phyloP scores from a whole-genome alignment of 2,329 filamentous ascomycete genomes.

The Colletotrichum higginsianum region DNA sequence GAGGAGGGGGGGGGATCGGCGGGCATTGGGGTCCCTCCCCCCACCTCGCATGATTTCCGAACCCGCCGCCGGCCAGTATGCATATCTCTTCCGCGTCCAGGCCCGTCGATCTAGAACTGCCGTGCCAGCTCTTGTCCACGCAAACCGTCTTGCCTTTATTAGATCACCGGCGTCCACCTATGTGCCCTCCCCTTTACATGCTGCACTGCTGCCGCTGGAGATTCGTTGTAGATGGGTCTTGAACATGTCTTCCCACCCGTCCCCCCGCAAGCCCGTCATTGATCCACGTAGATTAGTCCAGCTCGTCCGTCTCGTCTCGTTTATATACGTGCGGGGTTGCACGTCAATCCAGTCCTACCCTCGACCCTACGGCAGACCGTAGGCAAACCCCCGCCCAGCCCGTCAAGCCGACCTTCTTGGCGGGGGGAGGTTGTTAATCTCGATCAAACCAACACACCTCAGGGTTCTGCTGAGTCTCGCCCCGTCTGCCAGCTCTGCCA shows the following conservation, averaged over 20 bases:
- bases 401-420: no score
- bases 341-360: background rate
- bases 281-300: constrained; percentile 10
- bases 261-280: background rate
- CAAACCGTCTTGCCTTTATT: background rate
- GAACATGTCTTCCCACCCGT: no score
- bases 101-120: background rate
- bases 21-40: no score
- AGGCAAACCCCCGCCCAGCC: no score
- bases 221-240: background rate
- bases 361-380: background rate
- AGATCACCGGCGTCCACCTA: background rate
- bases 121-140: no score
- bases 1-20: background rate
- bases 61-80: background rate
- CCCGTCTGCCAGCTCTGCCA: background rate
- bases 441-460: background rate
- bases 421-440: background rate
- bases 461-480: background rate
- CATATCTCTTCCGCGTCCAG: background rate
- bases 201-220: background rate
- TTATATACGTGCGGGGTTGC: background rate
- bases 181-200: background rate
- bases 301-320: background rate
- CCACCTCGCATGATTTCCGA: background rate